Conservation (phyloP, 2,329 filamentous ascomycete species). For the Alternaria tenuissima region DNA sequence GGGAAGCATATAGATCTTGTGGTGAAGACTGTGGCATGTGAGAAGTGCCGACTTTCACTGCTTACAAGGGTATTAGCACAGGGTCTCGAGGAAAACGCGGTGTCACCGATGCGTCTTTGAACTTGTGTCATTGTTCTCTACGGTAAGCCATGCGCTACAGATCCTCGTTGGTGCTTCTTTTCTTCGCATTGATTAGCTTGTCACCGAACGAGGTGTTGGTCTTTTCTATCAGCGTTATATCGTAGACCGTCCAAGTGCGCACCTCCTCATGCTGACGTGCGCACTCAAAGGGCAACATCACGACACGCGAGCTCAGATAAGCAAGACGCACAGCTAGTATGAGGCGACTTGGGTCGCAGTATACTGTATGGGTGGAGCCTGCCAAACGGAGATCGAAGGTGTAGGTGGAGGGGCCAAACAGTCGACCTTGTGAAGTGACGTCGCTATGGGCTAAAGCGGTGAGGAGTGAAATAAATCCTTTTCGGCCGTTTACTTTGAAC, state of each 20-base stretch:
- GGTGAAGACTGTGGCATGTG: background rate
- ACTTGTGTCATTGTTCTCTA: background rate
- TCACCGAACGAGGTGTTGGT: slow-evolving; percentile 1
- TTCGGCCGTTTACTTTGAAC: slow-evolving; percentile 2
- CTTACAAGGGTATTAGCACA: background rate
- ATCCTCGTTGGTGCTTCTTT: background rate
- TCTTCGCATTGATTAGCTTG: slow-evolving; percentile 1
- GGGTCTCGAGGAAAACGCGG: background rate
- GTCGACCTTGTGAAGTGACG: slow-evolving; percentile 3
- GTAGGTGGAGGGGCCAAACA: slow-evolving; percentile 1
- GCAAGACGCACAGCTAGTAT: slow-evolving; percentile 2
- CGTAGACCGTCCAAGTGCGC: slow-evolving; percentile 1
- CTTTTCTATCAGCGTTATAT: slow-evolving; percentile 4
- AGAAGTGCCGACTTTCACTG: background rate
- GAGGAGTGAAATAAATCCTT: slow-evolving; percentile 4
- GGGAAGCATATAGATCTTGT: background rate
- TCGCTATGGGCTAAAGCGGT: background rate
- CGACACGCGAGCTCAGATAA: slow-evolving; percentile 3
- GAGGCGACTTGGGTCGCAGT: slow-evolving; percentile 3
- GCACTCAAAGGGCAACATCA: slow-evolving; percentile 3
- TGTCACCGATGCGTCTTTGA: background rate
- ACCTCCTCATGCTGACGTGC: slow-evolving; percentile 1
- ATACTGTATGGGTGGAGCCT: slow-evolving; percentile 4
- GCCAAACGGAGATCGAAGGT: slow-evolving; percentile 4
- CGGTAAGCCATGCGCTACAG: background rate